Base-by-base conservation (phyloP, 2,329 filamentous ascomycete species). In the Chrysoporthe deuterocubensis region DNA sequence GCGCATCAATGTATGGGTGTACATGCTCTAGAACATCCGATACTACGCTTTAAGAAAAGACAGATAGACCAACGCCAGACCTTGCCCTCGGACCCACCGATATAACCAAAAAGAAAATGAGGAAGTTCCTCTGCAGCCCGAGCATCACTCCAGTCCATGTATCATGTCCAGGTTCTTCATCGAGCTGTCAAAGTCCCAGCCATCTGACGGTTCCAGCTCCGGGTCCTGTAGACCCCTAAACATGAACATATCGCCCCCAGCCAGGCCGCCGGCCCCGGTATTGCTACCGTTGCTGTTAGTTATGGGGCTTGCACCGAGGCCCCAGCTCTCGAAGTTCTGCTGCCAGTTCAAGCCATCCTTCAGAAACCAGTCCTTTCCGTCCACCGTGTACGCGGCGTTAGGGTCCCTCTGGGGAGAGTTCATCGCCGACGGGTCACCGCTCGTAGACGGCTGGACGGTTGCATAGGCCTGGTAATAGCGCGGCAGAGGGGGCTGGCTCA, bases 261-360 rank as follows among this genome's bases (percentile, higher is more conserved):
- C 67, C 26, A 69, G 68, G 52, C 69, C 61, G 57, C 66, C 65
- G 62, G 42, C 62, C 21, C 64, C 64, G 43, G 32, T 32, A 14
- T 37, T 60, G 40, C 26, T 57, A 21, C 46, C 60, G n/a, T n/a
- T 52, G 7, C 21, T 37, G 18, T 32, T 67, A 16, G 50, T 26
- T 7, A 62, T 48, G 14, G 56, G 37, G 26, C 18, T 59, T 18
- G 40, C 42, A 6, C 77, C 75, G 65, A 82, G 75, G 44, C 81
- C 82, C 86, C 86, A 88, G 2, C 80, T 76, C 65, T 86, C 82
- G 72, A 88, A 88, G 69, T 85, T 83, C 65, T 87, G 84, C 67
- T 88, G 85, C 85, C 85, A 87, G 69, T 81, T 84, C 37, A 83
- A 85, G 21, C 85, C 82, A 68, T 88, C 86, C 64, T 82, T 86